Base-by-base conservation (phyloP, 2,329 filamentous ascomycete species). In the Fusarium chaquense region DNA sequence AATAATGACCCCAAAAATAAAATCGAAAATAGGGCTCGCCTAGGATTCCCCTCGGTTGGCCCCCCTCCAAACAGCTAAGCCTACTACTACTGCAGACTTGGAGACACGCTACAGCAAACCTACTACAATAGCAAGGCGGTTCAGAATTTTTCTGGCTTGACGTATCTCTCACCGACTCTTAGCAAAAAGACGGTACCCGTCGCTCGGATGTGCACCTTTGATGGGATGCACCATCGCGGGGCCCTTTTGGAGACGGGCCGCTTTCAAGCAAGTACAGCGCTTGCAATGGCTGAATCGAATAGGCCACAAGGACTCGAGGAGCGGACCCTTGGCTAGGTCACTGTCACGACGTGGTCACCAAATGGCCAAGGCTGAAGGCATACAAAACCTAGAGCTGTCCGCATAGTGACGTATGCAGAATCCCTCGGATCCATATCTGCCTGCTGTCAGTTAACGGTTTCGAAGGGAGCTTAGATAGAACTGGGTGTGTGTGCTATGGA, bases 391-490 rank as follows among this genome's bases (percentile, higher is more conserved):
- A 45, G 62, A 67, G 53, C 56, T 51, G 44, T 67, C 63, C 63
- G 66, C 65, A 69, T 59, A 64, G 67, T 73, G 73, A 71, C 71
- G 71, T 71, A 73, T 73, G 73, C 61, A 67, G 62, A 58, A 51
- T 71, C 56, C 61, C 61, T 52, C 53, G 52, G 56, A 44, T 62
- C 55, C 59, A 65, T 66, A 45, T 52, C 53, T 57, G 57, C 30
- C 53, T 57, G 57, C 30, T 62, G 44, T 58, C 33, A 36, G 30
- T 51, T 45, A 59, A 53, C 47, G 53, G 43, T 65, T 41, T 51
- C 30, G 35, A 18, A 43, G 18, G 36, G 36, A 40, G 33, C 36
- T 43, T 24, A 38, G 52, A n/a, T 43, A 28, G 41, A 26, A 24
- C 5, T 16, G 36, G 36, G 41, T 44, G 46, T 41, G 58, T 46